Base-by-base conservation (phyloP, 2,329 filamentous ascomycete genomes). In the Cordyceps farinosa region DNA sequence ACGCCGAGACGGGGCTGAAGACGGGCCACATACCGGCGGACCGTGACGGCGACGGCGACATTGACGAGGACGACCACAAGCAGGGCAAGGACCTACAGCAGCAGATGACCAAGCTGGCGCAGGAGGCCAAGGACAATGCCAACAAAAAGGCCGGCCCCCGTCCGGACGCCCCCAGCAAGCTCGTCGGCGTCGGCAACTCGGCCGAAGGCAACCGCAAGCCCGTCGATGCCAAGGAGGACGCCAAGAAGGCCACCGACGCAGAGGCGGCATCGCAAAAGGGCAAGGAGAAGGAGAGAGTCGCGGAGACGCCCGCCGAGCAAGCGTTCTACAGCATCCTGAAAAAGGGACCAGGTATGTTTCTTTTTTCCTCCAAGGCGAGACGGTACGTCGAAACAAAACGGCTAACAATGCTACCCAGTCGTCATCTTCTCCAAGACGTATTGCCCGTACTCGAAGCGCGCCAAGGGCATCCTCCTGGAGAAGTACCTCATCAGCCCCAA, bases 341-440 rank as follows among this genome's bases (percentile, higher is more conserved):
- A 79, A 89, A 87, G 72, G 87, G 91, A 3, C 92, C 94, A 17
- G 88, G 92, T 96, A 85, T 68, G 85, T 79, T 53, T 40, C 13
- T 15, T 8, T 40, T 11, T 42, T 29, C 10, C 17, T 13, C 22
- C 15, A 52, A 8, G 47, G 15, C 17, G 5, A 17, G 13, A 27
- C 22, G 15, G 27, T 22, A 22, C 34, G 34, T 52, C 9, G 8
- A 34, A 36, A 22, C 22, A 36, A 30, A 8, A 15, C 32, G 38
- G 38, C 62, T 66, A 55, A 66, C 22, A 9, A n/a, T 66, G 57
- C 61, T 27, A 3, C 13, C 34, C 67, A 95, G 92, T 98, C 65
- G 90, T 97, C 74, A 91, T 99, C 70, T 98, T 98, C 79, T 97
- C 92, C 67, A 98, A 99, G 77, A 86, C 90, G 1, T 97, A 94